Evolutionary conservation across 2,329 filamentous ascomycete genomes (phyloP), one percentile per base, ranked within the genome.

Genomic region (Penicillium griseofulvum): DNA sequence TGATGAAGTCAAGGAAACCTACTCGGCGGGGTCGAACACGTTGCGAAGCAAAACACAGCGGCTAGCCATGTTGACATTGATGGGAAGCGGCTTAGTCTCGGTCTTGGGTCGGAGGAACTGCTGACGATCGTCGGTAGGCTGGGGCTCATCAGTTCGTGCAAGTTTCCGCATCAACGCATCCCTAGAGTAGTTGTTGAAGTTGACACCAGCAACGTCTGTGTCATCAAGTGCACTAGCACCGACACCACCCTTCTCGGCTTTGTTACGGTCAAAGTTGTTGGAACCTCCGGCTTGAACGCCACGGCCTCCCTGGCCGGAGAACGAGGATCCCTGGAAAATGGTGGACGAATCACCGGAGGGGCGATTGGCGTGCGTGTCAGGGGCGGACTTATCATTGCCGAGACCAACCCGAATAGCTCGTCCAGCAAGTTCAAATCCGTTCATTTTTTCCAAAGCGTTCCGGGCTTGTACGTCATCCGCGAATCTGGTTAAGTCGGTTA

Each of bases 381-480:
- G 89, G 77, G 92, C 97, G 79, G 97, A 97, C 85, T 97, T 97
- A 89, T 99, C 94, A 81, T 97, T 99, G 78, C 94, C 94, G 80
- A 99, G 90, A 76, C 94, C 94, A 76, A 99, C 95, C 73, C 94
- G 91, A 74, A 99, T 97, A 62, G 92, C 91, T 73, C 94, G 92
- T 76, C 92, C 92, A 69, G 94, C 94, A 66, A 99, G 87, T 78
- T 97, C 94, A 79, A 97, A 99, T 62, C 93, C 92, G 77, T 99
- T 99, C 93, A 99, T 97, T 78, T 97, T 96, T 76, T 97, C 91
- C 62, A 99, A 81, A 59, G 94, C 95, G 74, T 96, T 90, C 71
- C 93, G 90, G 71, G 94, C 94, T 76, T 97, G 87, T 62, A 86
- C 85, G 56, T 93, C 91, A 71, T 97, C 90, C 69, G 88, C 87